phyloP scores from a whole-genome alignment of 768 basidiomycete species.

The Xerocomus potaroensis region DNA sequence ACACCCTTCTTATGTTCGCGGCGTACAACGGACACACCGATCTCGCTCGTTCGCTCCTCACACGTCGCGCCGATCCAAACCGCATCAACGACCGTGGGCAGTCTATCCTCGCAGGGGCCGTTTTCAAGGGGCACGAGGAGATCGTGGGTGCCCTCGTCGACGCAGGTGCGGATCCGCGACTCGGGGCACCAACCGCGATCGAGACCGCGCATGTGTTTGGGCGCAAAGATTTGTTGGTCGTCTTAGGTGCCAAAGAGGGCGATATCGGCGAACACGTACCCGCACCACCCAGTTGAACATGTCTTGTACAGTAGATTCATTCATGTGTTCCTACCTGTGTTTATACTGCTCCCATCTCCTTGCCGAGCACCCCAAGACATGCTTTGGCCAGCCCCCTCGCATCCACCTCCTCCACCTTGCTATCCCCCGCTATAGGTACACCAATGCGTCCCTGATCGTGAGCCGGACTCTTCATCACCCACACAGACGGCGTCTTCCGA shows the following conservation, averaged over 20 bases:
- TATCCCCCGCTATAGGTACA: constrained; percentile 11
- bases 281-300: constrained; percentile 19
- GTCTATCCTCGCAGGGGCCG: constrained; percentile 70
- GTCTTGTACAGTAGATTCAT: neutral
- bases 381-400: constrained; percentile 61
- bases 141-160: constrained; percentile 61
- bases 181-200: constrained; percentile 64
- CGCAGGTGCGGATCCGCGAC: constrained; percentile 63
- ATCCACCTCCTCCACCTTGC: constrained; percentile 49
- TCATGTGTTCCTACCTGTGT: constrained; percentile 1
- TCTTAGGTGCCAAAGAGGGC: constrained; percentile 56
- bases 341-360: constrained; percentile 70
- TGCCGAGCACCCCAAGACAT: constrained; percentile 66
- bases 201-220: constrained; percentile 68
- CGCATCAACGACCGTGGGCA: constrained; percentile 68
- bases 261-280: constrained; percentile 39
- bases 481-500: constrained; percentile 61
- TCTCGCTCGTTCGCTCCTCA: constrained; percentile 50
- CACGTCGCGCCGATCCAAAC: constrained; percentile 60
- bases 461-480: constrained; percentile 38
- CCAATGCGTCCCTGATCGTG: constrained; percentile 19
- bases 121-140: constrained; percentile 68
- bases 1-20: constrained; percentile 76
- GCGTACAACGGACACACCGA: constrained; percentile 64
- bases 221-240: constrained; percentile 48